Base-by-base conservation (phyloP, 1,284 basidiomycete species). In the Neotropicomus parvogracilis region DNA sequence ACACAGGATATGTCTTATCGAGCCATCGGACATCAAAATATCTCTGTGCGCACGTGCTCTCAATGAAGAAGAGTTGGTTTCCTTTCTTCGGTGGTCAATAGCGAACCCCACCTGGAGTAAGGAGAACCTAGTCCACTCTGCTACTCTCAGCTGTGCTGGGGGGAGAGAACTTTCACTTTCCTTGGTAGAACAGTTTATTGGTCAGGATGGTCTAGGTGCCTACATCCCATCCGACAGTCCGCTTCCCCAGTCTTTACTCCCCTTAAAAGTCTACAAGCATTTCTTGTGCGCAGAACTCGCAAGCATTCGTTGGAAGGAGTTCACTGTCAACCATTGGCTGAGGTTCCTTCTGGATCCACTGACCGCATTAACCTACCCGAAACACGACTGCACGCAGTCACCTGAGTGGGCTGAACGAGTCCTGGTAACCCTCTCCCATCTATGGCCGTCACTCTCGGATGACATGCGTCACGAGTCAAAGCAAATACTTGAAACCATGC, bases 31-130 rank as follows among this genome's bases (percentile, higher is more conserved):
- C 63, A 88, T 97, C 9, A 41, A 68, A 75, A 28, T 90, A 95
- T 65, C 75, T 99, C 3, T 74, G 76, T 9, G 66, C 74, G 1
- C 75, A 88, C 24, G 24, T 10, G 83, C 90, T 0, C 73, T 99
- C 21, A 67, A 69, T 0, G 78, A 88, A 49, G 68, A 74, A n/a
- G 91, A 97, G 67, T 85, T 90, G 73, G 69, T 85, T 11, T 81
- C 82, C 2, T 94, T 88, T 63, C 71, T 97, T 58, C 78, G 80
- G 46, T 99, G 95, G 95, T 95, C 92, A 88, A 79, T 88, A 47
- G 69, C 5, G 8, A 24, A 24, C 24, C 24, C 24, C 24, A 8
- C 24, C 8, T 24, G 24, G 24, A 24, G 24, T 8, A 24, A 24
- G 24, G 24, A 24, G 8, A 24, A 24, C 24, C 24, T 24, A 24